These are phyloP conservation scores for Trypanosoma rangeli DNA, from an alignment of 208 protist species.

Conservation along the genomic window DNA sequence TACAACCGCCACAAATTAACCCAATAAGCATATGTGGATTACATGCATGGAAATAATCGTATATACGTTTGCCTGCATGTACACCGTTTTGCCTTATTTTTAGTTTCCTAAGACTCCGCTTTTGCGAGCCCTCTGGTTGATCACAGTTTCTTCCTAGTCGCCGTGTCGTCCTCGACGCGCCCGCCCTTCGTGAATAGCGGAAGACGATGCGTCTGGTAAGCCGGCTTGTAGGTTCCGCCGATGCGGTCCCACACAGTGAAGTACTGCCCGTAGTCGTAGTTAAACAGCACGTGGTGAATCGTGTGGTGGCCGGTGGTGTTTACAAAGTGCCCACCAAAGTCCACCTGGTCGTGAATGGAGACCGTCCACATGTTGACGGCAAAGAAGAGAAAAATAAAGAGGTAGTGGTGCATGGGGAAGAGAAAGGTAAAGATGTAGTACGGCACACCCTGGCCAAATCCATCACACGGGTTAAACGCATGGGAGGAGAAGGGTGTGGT, in stretches of 20 bases:
- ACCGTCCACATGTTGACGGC: constrained; percentile 95
- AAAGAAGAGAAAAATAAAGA: constrained; percentile 87
- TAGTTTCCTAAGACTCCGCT: too few species aligned
- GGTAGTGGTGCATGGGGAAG: constrained; percentile 87
- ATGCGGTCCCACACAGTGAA: constrained; percentile 93
- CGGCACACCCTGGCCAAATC: constrained; percentile 90
- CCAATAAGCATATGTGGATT: not conserved
- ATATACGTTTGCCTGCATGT: not conserved
- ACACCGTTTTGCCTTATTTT: not conserved
- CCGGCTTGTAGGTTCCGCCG: constrained; percentile 81
- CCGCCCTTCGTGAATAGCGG: constrained; percentile 10
- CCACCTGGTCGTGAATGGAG: constrained; percentile 93
- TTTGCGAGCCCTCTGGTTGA: not conserved
- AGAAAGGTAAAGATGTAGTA: constrained; percentile 93
- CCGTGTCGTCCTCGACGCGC: constrained; percentile 3
- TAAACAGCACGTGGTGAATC: constrained; percentile 92
- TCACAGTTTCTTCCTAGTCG: constrained; percentile 2
- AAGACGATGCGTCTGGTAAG: constrained; percentile 72
- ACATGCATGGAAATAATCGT: not conserved
- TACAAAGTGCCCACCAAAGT: constrained; percentile 79
- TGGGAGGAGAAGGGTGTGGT: constrained; percentile 91
- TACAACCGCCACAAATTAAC: too few species aligned
- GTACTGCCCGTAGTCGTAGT: constrained; percentile 95
- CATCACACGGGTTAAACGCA: constrained; percentile 93
- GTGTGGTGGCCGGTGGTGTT: constrained; percentile 91